These are phyloP conservation scores for Phellinidium pouzarii DNA, from an alignment of 1,284 basidiomycete genomes.

Conservation along the genomic window DNA sequence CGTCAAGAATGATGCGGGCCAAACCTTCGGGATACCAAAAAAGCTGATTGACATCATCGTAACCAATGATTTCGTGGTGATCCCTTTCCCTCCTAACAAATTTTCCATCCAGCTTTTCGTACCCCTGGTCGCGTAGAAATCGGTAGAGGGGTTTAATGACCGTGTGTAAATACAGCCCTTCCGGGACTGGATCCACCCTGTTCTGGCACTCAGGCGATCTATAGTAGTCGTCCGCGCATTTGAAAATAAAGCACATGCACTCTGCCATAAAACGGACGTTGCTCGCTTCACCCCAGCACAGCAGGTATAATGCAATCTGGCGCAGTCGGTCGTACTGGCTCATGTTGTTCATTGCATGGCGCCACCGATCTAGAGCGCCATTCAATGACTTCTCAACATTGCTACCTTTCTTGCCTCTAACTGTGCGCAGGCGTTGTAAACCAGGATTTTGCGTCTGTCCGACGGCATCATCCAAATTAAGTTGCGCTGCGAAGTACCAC, in stretches of 20 bases:
- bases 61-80: conserved; percentile 94
- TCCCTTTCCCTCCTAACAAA: conserved; percentile 93
- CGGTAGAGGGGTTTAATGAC: conserved; percentile 94
- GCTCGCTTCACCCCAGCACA: conserved; percentile 98
- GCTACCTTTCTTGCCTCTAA: conserved; percentile 54
- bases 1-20: conserved; percentile 82
- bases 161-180: conserved; percentile 88
- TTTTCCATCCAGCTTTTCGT: conserved; percentile 93
- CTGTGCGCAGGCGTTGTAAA: conserved; percentile 80
- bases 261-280: conserved; percentile 97
- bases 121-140: conserved; percentile 96
- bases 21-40: conserved; percentile 99
- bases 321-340: conserved; percentile 96
- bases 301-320: conserved; percentile 90
- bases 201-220: conserved; percentile 98
- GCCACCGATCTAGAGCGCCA: conserved; percentile 89
- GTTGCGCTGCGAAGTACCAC: conserved; percentile 99
- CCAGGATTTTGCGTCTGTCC: conserved; percentile 93
- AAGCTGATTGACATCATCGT: conserved; percentile 98
- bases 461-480: conserved; percentile 98
- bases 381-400: conserved; percentile 83
- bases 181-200: conserved; percentile 87
- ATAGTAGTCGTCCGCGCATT: conserved; percentile 99
- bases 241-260: conserved; percentile 99
- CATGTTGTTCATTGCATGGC: conserved; percentile 99